A percentile compares a stretch with the other conserved stretches of the same genome.
phyloP scores from a whole-genome alignment of 2,329 filamentous ascomycete genomes.

The Didymella segeticola region DNA sequence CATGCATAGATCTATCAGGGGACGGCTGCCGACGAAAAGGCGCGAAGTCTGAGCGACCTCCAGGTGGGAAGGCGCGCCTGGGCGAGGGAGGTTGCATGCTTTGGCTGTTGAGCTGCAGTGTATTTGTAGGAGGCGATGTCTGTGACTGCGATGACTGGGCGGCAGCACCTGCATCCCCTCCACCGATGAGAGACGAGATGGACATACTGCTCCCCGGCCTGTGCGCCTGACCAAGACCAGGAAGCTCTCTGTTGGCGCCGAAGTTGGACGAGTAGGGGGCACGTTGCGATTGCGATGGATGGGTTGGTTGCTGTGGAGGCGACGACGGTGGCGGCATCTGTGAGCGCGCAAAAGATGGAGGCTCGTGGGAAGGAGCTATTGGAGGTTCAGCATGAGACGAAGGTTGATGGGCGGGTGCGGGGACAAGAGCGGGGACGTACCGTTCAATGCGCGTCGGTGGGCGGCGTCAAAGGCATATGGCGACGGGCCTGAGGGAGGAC shows the following conservation, averaged over 20 bases:
- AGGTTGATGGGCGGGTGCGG: conserved; percentile 20
- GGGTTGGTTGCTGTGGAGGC: conserved; percentile 51
- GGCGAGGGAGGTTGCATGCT: conserved; percentile 58
- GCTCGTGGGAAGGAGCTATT: conserved; percentile 46
- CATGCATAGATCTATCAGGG: conserved; percentile 46
- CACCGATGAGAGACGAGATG: conserved; percentile 74
- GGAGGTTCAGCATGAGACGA: conserved; percentile 34
- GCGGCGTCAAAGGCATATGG: conserved; percentile 52
- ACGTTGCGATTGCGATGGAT: conserved; percentile 50
- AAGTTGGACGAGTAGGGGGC: conserved; percentile 52
- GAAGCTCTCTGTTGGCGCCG: conserved; percentile 61
- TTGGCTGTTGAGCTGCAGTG: conserved; percentile 47
- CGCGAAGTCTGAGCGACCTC: conserved; percentile 43
- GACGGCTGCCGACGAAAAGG: conserved; percentile 47
- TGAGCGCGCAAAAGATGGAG: conserved; percentile 52
- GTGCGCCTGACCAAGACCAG: conserved; percentile 58
- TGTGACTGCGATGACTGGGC: conserved; percentile 53
- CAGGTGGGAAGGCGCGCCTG: conserved; percentile 42
- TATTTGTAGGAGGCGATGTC: conserved; percentile 53
- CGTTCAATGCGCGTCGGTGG: conserved; percentile 54
- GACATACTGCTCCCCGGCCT: conserved; percentile 72
- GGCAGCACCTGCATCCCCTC: conserved; percentile 55
- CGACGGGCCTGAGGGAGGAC: conserved; percentile 44
- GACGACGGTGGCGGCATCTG: conserved; percentile 60
- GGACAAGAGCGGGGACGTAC: conserved; percentile 43